phyloP scores from a whole-genome alignment of 2,329 filamentous ascomycete genomes.

The Cladophialophora carrionii region DNA sequence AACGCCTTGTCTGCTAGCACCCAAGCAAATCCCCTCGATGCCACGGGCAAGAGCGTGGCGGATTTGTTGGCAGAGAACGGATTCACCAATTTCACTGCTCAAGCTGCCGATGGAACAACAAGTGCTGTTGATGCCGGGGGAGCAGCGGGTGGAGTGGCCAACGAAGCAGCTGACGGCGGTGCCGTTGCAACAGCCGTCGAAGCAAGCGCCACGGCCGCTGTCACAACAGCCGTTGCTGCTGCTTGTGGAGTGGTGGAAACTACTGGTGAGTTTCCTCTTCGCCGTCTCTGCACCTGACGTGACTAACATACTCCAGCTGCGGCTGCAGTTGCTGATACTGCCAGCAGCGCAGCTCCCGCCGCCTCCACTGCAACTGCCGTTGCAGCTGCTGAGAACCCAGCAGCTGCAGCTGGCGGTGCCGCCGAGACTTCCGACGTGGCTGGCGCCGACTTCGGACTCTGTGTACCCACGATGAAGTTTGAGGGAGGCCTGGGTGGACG shows the following conservation, averaged over 20 bases:
- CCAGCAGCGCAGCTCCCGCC: conserved; percentile 18
- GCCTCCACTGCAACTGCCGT: conserved; percentile 29
- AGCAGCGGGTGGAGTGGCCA: conserved; percentile 41
- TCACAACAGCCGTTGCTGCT: conserved; percentile 29
- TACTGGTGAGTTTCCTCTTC: conserved; percentile 13
- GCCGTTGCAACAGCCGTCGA: conserved; percentile 18
- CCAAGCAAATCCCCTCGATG: conserved; percentile 58
- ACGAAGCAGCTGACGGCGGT: conserved; percentile 22
- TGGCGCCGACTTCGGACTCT: conserved; percentile 55
- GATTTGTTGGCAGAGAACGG: conserved; percentile 65
- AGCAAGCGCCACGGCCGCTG: conserved; percentile 3
- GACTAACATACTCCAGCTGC: conserved; percentile 6
- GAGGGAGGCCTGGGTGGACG: conserved; percentile 58
- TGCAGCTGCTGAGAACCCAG: conserved; percentile 21
- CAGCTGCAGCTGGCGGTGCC: conserved; percentile 23
- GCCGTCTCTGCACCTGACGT: not conserved
- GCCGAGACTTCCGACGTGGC: conserved; percentile 20
- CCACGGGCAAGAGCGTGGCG: conserved; percentile 66
- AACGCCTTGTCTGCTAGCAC: conserved; percentile 64
- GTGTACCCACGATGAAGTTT: conserved; percentile 60
- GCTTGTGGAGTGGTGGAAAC: conserved; percentile 11
- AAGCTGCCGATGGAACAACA: conserved; percentile 36
- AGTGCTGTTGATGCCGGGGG: conserved; percentile 42
- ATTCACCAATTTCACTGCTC: conserved; percentile 60
- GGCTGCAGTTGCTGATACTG: conserved; percentile 12